These are phyloP conservation scores for Eutrema yunnanense DNA, from an alignment of 345 rosid species.

Conservation along the genomic window DNA sequence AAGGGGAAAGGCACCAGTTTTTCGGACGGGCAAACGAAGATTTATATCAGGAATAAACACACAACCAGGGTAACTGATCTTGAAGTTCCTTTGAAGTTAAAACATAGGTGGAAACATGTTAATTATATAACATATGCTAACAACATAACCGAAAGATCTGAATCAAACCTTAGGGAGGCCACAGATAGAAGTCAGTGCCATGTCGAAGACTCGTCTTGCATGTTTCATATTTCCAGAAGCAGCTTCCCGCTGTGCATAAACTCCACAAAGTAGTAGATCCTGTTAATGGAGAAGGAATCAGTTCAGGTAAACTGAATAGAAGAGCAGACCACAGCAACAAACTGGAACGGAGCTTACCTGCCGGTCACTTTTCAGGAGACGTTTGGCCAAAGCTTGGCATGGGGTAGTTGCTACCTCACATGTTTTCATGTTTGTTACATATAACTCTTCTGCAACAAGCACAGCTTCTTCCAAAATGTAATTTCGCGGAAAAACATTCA, in stretches of 20 bases:
- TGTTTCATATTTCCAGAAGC: slow-evolving; percentile 69
- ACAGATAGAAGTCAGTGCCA: slow-evolving; percentile 80
- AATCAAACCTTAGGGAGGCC: slow-evolving; percentile 63
- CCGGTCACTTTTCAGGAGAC: slow-evolving; percentile 83
- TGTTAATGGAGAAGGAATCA: slow-evolving; percentile 23
- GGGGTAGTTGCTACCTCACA: slow-evolving; percentile 53
- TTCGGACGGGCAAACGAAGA: not conserved
- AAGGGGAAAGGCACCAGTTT: not conserved
- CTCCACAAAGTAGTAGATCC: slow-evolving; percentile 94
- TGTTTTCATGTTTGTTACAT: slow-evolving; percentile 50
- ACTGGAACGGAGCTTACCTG: slow-evolving; percentile 50
- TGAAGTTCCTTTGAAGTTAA: not conserved
- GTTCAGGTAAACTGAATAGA: not conserved
- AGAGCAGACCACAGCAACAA: not conserved
- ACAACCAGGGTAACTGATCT: not conserved
- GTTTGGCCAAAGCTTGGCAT: slow-evolving; percentile 76
- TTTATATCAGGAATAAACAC: not conserved
- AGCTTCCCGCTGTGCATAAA: slow-evolving; percentile 92
- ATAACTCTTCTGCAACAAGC: slow-evolving; percentile 85
- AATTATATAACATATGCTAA: not conserved
- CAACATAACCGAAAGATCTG: not conserved
- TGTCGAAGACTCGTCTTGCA: slow-evolving; percentile 89
- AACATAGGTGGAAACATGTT: slow-evolving; percentile 5
- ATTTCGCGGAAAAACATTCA: slow-evolving; percentile 78
- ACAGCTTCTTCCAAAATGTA: slow-evolving; percentile 73